A percentile compares a stretch with the other conserved stretches of the same genome.
Conservation (phyloP, 2,329 filamentous ascomycete genomes). For the Hortaea sp. region DNA sequence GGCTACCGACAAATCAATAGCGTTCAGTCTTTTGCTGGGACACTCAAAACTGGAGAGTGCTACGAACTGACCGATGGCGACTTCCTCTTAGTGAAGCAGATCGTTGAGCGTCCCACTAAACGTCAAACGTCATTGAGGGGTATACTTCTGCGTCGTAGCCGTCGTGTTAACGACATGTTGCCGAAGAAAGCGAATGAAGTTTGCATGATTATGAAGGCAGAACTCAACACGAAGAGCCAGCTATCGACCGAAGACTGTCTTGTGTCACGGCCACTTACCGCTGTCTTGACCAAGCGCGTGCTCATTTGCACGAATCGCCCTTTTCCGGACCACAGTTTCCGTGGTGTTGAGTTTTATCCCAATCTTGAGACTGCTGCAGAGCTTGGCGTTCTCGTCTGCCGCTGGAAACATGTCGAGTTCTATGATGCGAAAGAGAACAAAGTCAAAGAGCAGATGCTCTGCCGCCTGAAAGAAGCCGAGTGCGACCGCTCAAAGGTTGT, state of each 20-base stretch:
- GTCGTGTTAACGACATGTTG: constrained; percentile 26
- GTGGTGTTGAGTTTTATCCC: neutral
- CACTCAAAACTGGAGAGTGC: neutral
- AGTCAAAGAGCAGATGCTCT: neutral
- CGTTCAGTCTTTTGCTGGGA: too few relatives aligned
- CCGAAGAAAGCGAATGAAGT: constrained; percentile 34
- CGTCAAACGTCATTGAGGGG: constrained; percentile 26
- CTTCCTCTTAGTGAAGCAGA: constrained; percentile 32
- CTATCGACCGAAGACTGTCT: constrained; percentile 3
- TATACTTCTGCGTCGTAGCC: constrained; percentile 25
- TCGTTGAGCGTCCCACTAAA: constrained; percentile 15
- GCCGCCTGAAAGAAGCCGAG: constrained; percentile 3
- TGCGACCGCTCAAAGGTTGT: constrained; percentile 1
- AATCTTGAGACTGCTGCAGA: neutral
- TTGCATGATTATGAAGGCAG: constrained; percentile 24
- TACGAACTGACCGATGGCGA: constrained; percentile 23
- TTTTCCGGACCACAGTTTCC: constrained; percentile 2
- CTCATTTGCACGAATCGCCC: constrained; percentile 43
- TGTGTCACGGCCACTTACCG: constrained; percentile 10
- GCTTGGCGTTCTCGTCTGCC: constrained; percentile 38
- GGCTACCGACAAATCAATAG: too few relatives aligned
- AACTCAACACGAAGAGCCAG: neutral
- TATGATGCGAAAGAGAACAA: constrained; percentile 12
- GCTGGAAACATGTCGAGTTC: constrained; percentile 38
- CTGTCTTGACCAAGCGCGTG: constrained; percentile 13